Evolutionary conservation across 2,329 filamentous ascomycete genomes (phyloP).

Genomic region (Aspergillus phoenicis): DNA sequence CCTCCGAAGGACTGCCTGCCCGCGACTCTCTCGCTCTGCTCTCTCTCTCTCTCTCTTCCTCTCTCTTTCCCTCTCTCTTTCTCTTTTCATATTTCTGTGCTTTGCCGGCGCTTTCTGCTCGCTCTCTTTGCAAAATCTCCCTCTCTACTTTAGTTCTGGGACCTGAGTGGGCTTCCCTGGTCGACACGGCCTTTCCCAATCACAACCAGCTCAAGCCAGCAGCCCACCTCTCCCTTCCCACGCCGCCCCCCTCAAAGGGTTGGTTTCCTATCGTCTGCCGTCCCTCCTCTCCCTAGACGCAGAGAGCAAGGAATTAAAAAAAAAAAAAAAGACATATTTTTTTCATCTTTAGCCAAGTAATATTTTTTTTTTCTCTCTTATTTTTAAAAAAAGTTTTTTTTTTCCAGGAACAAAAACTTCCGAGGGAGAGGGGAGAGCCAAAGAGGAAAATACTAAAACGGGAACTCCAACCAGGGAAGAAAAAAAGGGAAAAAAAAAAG

Average conservation of each 20-base stretch:
- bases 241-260: conserved; percentile 15
- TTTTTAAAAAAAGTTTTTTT: conserved; percentile 20
- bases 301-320: conserved; percentile 16
- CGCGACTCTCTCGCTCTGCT: conserved; percentile 5
- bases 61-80: conserved; percentile 13
- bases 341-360: conserved; percentile 2
- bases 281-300: conserved; percentile 16
- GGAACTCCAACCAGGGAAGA: conserved; percentile 16
- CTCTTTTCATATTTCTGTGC: conserved; percentile 6
- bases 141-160: conserved; percentile 16
- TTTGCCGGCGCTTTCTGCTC: conserved; percentile 14
- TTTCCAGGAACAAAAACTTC: conserved; percentile 26
- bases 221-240: conserved; percentile 16
- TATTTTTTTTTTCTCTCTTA: conserved; percentile 11
- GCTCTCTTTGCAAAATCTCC: conserved; percentile 12
- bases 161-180: conserved; percentile 18
- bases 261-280: conserved; percentile 20
- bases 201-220: conserved; percentile 9
- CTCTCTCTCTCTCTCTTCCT: conserved; percentile 12
- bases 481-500: conserved; percentile 15
- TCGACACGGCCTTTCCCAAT: conserved; percentile 16
- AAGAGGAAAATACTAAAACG: conserved; percentile 20
- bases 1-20: conserved; percentile 15
- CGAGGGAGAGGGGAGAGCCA: conserved; percentile 23
- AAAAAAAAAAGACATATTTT: conserved; percentile 12